Evolutionary conservation across 345 rosid genomes (phyloP), one percentile per base, ranked within the genome.

Genomic region (Euphorbia pulcherrima): DNA sequence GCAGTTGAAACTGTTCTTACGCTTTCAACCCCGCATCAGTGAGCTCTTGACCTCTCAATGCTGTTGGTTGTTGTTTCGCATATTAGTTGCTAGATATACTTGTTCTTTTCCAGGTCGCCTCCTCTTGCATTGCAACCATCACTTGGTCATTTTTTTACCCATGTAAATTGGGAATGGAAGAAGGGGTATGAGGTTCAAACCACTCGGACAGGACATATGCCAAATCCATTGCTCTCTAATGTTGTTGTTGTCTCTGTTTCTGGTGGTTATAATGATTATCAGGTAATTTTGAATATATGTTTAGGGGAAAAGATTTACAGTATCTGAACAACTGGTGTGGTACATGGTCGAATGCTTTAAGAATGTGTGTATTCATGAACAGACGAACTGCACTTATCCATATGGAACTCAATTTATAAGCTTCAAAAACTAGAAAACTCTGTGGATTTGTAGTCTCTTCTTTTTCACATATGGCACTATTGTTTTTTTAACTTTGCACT

Each of bases 71-170:
- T 74, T 28, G 62, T 65, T 70, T 67, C 12, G 56, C 64, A 54
- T 47, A 62, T 72, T 65, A 65, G 74, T 82, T 65, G 71, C 65
- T 60, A 61, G 67, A 64, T 51, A 67, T 53, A 57, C 78, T 23
- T 51, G 68, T 83, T 44, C 50, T 80, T 75, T 72, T 85, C 79
- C 84, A 94, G 99, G 84, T 87, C 91, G 74, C 97, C 99, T 79
- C 99, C 99, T 60, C 75, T 94, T 75, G 97, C 97, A 57, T 80
- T 94, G 81, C 97, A 91, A 83, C 97, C 99, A 77, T 94, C 99
- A 66, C 71, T 94, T 73, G 96, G 99, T 59, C 82, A 84, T 72
- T 94, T 88, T 83, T 94, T 82, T 85, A 76, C 87, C 54, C 78
- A 68, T 67, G 84, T 94, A 73, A 91, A 94, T 82, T 71, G 74